Evolutionary conservation across 108 stramenopile species (phyloP), one percentile per base, ranked within the genome.

Genomic region (Epithemia pelagica): DNA sequence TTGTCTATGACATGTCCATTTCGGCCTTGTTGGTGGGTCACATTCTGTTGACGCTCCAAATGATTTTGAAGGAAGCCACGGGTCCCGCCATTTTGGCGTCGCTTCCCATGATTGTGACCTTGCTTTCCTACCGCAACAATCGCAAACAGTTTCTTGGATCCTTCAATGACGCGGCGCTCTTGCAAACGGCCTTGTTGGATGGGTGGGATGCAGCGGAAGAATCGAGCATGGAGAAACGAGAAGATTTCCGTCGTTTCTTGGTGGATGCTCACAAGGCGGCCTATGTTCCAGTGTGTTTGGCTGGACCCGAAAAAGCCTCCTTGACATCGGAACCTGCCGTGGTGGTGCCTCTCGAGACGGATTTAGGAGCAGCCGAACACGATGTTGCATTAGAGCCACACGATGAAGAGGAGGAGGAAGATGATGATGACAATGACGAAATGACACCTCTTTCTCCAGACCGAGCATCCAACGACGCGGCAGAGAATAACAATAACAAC

Each of bases 251-350:
- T 31, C 60, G 72, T 52, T 95, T 89, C 62, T 65, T 95, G 24
- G 93, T 95, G 7, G 93, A 95, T 68, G 83, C 85, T 28, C 93
- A 95, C 78, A 88, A 89, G 57, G 87, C 90, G 46, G 89, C 94
- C 24, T 95, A 91, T 62, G 90, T 95, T 22, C 93, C 93, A 30
- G 86, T 92, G 32, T 95, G 94, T 52, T 84, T 92, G 37, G 88
- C 92, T 46, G 84, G 89, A 54, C 74, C 78, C 7, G 68, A 67
- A 20, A 33, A 71, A 28, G 51, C 53, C 19, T 51, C 51, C 31
- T 68, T 90, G n/a, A 90, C 92, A 22, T 81, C 89, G 19, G 89
- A 66, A 66, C 65, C 65, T 20, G 55, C 65, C 27, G 19, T 66
- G 1, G 65, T 66, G 20, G 65, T 66, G 21, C 65, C 65, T 37